Conservation (phyloP, 768 basidiomycete species). For the Russula emetica region DNA sequence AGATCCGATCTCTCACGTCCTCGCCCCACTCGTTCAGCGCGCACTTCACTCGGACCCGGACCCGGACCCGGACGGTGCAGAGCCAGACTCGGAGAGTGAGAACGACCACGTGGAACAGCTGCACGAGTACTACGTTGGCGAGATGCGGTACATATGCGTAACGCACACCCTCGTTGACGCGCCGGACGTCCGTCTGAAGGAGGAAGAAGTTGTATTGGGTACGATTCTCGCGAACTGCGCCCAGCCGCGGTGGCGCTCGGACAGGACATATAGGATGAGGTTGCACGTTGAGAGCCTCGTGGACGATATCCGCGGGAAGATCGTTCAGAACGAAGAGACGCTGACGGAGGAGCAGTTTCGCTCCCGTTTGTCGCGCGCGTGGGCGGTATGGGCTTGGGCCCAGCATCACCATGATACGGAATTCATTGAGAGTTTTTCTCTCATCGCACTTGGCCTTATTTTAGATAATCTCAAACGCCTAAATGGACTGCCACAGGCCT, state of each 20-base stretch:
- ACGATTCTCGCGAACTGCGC: constrained; percentile 69
- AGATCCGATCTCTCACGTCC: constrained; percentile 11
- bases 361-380: constrained; percentile 48
- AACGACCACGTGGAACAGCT: constrained; percentile 27
- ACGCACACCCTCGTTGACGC: constrained; percentile 62
- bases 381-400: constrained; percentile 63
- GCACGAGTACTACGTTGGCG: constrained; percentile 54
- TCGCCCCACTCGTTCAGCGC: constrained; percentile 6
- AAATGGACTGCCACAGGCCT: not conserved
- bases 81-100: not conserved
- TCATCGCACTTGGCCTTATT: constrained; percentile 50
- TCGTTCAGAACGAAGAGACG: constrained; percentile 19
- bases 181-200: constrained; percentile 52
- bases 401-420: constrained; percentile 35
- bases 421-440: constrained; percentile 55
- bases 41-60: not conserved
- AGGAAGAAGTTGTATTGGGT: constrained; percentile 72
- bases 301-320: constrained; percentile 43
- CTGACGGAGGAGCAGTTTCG: constrained; percentile 29
- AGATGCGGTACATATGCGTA: constrained; percentile 64
- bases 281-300: constrained; percentile 52
- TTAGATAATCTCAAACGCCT: constrained; percentile 10
- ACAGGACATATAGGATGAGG: constrained; percentile 59
- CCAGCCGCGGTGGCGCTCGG: constrained; percentile 55
- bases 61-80: no score